phyloP scores from a whole-genome alignment of 345 rosid species.

The Eucalyptus marginata region DNA sequence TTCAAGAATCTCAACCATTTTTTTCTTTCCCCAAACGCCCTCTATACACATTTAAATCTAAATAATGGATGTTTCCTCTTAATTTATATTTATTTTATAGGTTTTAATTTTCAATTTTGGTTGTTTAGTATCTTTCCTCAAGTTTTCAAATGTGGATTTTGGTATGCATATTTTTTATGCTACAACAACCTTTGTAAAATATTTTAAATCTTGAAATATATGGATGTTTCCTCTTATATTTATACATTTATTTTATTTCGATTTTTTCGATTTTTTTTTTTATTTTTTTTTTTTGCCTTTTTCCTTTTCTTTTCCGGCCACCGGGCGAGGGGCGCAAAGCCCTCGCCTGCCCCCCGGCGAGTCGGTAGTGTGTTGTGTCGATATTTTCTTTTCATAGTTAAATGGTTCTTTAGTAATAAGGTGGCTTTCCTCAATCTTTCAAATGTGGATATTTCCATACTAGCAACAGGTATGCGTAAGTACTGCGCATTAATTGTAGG shows the following conservation, averaged over 20 bases:
- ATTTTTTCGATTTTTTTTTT: too few species aligned
- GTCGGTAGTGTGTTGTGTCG: fast-evolving
- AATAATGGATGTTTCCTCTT: too few species aligned
- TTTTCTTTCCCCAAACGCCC: neutral
- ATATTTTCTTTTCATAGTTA: neutral
- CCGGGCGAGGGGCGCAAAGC: too few species aligned
- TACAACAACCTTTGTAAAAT: neutral
- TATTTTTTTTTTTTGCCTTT: too few species aligned
- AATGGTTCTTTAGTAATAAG: neutral
- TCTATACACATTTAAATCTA: fast-evolving
- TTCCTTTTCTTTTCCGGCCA: too few species aligned
- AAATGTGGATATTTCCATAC: neutral
- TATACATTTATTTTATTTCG: neutral
- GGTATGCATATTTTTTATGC: neutral
- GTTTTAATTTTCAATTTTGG: too few species aligned
- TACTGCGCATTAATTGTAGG: neutral
- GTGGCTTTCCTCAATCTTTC: neutral
- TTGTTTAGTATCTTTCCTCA: too few species aligned
- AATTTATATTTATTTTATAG: too few species aligned
- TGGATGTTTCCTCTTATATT: neutral
- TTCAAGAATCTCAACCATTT: neutral
- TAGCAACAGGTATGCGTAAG: fast-evolving
- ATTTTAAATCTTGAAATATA: neutral
- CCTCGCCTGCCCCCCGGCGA: too few species aligned
- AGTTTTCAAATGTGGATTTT: too few species aligned